Conservation (phyloP, 1,139 yeast species). For the Blastobotrys proliferans region DNA sequence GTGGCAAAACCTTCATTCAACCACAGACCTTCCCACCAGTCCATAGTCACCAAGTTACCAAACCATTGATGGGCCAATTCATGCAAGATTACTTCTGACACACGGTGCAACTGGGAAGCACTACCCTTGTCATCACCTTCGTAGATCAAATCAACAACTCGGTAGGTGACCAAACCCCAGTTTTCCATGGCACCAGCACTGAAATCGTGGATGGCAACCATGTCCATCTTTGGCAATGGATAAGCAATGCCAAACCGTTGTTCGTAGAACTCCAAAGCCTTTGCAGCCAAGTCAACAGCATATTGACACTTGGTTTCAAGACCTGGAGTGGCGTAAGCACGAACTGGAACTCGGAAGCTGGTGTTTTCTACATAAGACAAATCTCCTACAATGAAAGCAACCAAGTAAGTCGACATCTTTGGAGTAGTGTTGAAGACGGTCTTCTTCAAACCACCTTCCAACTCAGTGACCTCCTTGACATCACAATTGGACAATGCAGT, state of each 20-base stretch:
- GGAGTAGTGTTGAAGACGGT: conserved; percentile 60
- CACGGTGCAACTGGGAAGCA: conserved; percentile 55
- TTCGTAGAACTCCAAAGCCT: conserved; percentile 63
- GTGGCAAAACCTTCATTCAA: conserved; percentile 82
- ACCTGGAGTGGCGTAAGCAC: conserved; percentile 72
- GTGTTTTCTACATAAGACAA: conserved; percentile 65
- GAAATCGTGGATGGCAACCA: conserved; percentile 71
- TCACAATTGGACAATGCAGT: conserved; percentile 76
- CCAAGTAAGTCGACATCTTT: conserved; percentile 71
- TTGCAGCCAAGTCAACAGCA: conserved; percentile 64
- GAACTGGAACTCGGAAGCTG: conserved; percentile 60
- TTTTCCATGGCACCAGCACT: conserved; percentile 83
- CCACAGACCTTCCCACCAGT: conserved; percentile 86
- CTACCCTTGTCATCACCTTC: conserved; percentile 49
- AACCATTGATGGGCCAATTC: conserved; percentile 86
- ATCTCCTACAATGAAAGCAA: conserved; percentile 83
- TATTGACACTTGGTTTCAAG: conserved; percentile 56
- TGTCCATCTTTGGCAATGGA: conserved; percentile 69
- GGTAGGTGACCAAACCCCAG: conserved; percentile 71
- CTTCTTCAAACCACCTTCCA: conserved; percentile 42
- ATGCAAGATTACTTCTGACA: conserved; percentile 75
- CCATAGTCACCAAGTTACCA: conserved; percentile 79
- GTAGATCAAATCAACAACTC: conserved; percentile 63
- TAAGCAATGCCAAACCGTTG: conserved; percentile 60
- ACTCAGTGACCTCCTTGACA: conserved; percentile 45